Percentiles rank a stretch among this genome's conserved stretches.
Conservation (phyloP, 2,329 filamentous ascomycete species). For the Claviceps sp. region DNA sequence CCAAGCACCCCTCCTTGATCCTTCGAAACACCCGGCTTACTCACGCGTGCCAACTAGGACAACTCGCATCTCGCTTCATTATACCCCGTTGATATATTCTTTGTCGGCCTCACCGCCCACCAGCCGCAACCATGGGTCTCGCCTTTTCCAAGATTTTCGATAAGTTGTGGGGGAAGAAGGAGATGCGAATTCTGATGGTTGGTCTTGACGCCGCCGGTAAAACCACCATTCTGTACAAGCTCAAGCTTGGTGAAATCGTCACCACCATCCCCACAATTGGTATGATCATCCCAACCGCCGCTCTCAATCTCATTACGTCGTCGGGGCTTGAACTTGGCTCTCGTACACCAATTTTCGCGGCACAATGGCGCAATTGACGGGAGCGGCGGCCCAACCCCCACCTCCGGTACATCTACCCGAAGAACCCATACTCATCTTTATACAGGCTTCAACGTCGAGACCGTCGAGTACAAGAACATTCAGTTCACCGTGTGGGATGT, state of each 20-base stretch:
- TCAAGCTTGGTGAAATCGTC: conserved; percentile 98
- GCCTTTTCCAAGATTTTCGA: conserved; percentile 94
- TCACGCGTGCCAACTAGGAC: conserved; percentile 19
- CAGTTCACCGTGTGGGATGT: conserved; percentile 99
- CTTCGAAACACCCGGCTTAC: conserved; percentile 8
- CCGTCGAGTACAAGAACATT: conserved; percentile 99
- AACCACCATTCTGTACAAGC: conserved; percentile 99
- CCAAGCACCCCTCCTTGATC: conserved; percentile 11
- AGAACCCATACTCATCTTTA: conserved; percentile 8
- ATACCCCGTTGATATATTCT: not conserved
- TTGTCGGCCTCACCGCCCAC: conserved; percentile 18
- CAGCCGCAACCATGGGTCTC: conserved; percentile 81
- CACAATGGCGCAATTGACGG: not conserved
- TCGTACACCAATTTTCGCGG: not conserved
- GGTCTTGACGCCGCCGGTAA: conserved; percentile 99
- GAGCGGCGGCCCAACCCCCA: not conserved
- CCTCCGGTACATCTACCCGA: too few relatives aligned
- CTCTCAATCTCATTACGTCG: not conserved
- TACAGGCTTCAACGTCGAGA: conserved; percentile 97
- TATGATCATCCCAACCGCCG: conserved; percentile 32
- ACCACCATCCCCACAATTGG: conserved; percentile 98
- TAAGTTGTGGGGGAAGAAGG: conserved; percentile 97
- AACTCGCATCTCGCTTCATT: conserved; percentile 4
- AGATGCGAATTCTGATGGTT: conserved; percentile 99
- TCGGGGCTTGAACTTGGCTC: not conserved